Evolutionary conservation across 2,329 filamentous ascomycete species (phyloP), one percentile per base, ranked within the genome.

Genomic region (Cercospora sp.): DNA sequence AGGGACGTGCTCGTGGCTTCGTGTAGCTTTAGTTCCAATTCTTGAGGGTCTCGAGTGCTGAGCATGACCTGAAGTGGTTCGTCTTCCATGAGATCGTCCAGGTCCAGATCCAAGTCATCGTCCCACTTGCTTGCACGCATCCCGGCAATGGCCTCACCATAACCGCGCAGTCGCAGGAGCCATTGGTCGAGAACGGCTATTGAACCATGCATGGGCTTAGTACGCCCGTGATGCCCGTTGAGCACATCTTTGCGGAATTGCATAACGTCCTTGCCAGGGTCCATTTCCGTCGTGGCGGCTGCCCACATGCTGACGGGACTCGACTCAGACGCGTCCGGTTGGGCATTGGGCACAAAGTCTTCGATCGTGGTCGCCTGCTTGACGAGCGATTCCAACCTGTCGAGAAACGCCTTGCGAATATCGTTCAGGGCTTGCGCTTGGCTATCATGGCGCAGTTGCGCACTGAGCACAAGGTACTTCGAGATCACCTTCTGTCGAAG

Each of bases 101-200:
- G 90, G 49, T 92, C 87, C 61, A 91, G 88, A 12, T 82, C 81
- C 30, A 89, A 84, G 69, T 92, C 90, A 65, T 92, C 90, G 70
- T 94, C 90, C 91, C 91, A 94, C 66, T 88, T 86, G 71, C 90
- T 88, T 58, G 86, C 86, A 69, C 84, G 87, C 73, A 95, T 85
- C 67, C 87, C 84, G 49, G 88, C 87, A 7, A 93, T 85, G 3
- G 90, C 83, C 18, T 83, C 82, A 53, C 85, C 85, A 13, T 91
- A 86, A 63, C 89, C 87, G 68, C 90, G 86, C n/a, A 96, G 87
- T 5, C 90, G 86, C n/a, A 84, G 83, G 57, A 88, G 86, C 93
- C 94, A 97, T 1, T 85, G 84, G 67, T 88, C 85, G 75, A 95
- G 95, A 57, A 85, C 83, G 12, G 85, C 82, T 1, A 89, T 82